Evolutionary conservation across 345 rosid species (phyloP), one percentile per base, ranked within the genome.

Genomic region (Aegle marmelos): DNA sequence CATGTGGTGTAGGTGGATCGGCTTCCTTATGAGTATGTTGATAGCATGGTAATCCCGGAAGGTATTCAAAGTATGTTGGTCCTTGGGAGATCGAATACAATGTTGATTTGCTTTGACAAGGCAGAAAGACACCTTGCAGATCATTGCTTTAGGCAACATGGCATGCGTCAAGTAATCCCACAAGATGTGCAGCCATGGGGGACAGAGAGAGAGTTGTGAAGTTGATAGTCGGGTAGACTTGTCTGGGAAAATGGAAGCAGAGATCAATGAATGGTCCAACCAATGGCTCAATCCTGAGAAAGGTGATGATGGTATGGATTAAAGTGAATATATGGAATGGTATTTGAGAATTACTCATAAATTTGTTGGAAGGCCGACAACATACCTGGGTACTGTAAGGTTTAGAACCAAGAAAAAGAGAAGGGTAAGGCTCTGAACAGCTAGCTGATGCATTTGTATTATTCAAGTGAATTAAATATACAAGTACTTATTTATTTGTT

Each of bases 31-130:
- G 82, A 80, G 73, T 68, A 81, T 68, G 82, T 89, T 82, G 90
- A 89, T 82, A 83, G 79, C 70, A 76, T 79, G 24, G 78, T 82
- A 24, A 80, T 91, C 80, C 95, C 97, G 5, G 83, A 89, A 77
- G 79, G 80, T 64, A 82, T 91, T 30, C 74, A 36, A 81, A 74
- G 71, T 39, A 80, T 76, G 73, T 74, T 89, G 88, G 78, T 79
- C 80, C 86, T 91, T 72, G 93, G 95, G 72, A 92, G 97, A 85
- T 93, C 93, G n/a, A 91, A 86, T 77, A 91, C 97, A 25, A 89
- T 91, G 86, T 87, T 93, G 69, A 87, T 93, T 63, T 93, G 95
- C 79, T 93, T 91, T 25, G 93, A 93, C 83, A 93, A 93, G 84
- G 92, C 91, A 33, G 92, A 91, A 82, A 71, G 92, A 71, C 93